These are phyloP conservation scores for Colletotrichum cereale DNA, from an alignment of 2,329 filamentous ascomycete species.

Conservation along the genomic window DNA sequence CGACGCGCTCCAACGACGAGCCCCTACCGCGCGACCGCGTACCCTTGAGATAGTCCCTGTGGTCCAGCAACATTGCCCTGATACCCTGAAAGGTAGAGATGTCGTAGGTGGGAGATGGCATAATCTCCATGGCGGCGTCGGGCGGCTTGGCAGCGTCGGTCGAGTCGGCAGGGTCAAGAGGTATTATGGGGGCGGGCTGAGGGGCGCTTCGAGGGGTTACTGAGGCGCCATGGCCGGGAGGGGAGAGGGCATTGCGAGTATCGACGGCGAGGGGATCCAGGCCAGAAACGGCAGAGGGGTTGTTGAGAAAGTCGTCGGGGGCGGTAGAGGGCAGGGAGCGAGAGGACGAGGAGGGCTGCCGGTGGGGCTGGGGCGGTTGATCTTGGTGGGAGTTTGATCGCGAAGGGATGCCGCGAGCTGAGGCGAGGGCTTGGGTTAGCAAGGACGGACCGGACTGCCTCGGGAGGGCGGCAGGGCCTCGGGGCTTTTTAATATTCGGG, in stretches of 20 bases:
- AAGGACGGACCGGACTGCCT: slow-evolving; percentile 66
- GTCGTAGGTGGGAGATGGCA: slow-evolving; percentile 50
- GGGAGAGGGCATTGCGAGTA: slow-evolving; percentile 50
- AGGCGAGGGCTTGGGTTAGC: slow-evolving; percentile 69
- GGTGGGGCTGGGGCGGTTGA: slow-evolving; percentile 12
- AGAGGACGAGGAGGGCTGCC: slow-evolving; percentile 7
- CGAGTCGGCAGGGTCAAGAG: slow-evolving; percentile 45
- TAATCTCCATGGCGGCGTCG: slow-evolving; percentile 46
- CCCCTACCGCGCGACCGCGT: slow-evolving; percentile 43
- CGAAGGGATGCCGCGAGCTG: slow-evolving; percentile 64
- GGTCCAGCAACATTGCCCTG: slow-evolving; percentile 53
- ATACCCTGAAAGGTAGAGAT: slow-evolving; percentile 50
- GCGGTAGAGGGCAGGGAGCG: slow-evolving; percentile 30
- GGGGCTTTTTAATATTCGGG: slow-evolving; percentile 61
- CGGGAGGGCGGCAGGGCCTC: slow-evolving; percentile 54
- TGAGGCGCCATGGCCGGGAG: slow-evolving; percentile 52
- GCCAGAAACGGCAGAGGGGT: slow-evolving; percentile 44
- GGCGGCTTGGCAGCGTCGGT: slow-evolving; percentile 26
- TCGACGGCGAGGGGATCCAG: slow-evolving; percentile 30
- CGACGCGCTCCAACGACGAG: slow-evolving; percentile 51
- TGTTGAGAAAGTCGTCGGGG: slow-evolving; percentile 10
- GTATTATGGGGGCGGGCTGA: slow-evolving; percentile 43
- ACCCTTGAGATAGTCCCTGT: slow-evolving; percentile 48
- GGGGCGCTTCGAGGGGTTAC: slow-evolving; percentile 52
- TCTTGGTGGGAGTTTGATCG: slow-evolving; percentile 34